Base-by-base conservation (phyloP, 73 alveolate species). In the Paramecium sexaurelia region DNA sequence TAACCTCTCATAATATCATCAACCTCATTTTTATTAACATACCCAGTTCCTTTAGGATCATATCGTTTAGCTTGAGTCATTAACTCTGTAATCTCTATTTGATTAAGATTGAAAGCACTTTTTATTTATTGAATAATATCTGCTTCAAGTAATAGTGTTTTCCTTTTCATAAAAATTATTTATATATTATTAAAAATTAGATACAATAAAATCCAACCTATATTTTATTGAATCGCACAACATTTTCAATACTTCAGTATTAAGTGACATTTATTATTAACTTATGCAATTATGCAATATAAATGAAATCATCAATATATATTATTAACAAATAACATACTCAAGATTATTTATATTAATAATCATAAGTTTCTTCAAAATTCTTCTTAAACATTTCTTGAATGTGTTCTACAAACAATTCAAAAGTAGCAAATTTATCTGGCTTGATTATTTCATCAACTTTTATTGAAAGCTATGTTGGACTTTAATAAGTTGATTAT, bases 1-100 rank as follows among this genome's bases (percentile, higher is more conserved):
- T 73, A 78, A 78, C 90, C 90, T 78, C 90, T 78, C 73, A 78
- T 41, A 24, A 78, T 78, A 43, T 78, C 90, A 78, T 78, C 90
- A 17, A 78, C 90, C 33, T 78, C 73, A 40, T 17, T 24, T 45
- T 43, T 78, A 22, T 47, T 41, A 26, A 78, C 55, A 37, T 1
- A 78, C 7, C 90, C 90, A 24, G 90, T 78, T 45, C 55, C 71
- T 19, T 78, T 78, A 29, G 90, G 68, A 45, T 78, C 90, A 41
- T 29, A 78, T 43, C 55, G 0, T 78, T 45, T 39, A 26, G 90
- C 90, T 40, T 78, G 24, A 22, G 90, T 78, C 75, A 78, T 24
- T 47, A 78, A 13, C 22, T 78, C 90, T 17, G 43, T 41, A 15
- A 78, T 45, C 20, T 78, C 90, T 3, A 29, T 2, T 29, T 39